Conservation (phyloP, 352 stramenopile species). For the Aphanomyces euteiches region DNA sequence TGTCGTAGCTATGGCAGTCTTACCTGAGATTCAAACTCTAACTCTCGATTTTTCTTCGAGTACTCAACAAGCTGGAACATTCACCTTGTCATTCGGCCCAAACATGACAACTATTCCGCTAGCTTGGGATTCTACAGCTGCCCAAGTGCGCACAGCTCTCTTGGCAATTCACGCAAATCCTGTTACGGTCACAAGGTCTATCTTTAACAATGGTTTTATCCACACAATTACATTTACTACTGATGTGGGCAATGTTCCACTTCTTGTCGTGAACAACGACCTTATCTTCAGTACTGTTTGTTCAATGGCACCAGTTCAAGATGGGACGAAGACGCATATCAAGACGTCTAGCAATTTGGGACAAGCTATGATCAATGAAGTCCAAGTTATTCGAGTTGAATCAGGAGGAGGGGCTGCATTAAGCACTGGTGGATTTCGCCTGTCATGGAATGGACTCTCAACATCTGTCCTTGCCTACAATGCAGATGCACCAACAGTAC, state of each 20-base stretch:
- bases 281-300: conserved; percentile 42
- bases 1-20: conserved; percentile 68
- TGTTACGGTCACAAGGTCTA: conserved; percentile 51
- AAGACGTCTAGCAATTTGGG: conserved; percentile 60
- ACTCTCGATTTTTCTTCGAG: conserved; percentile 68
- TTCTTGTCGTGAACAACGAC: conserved; percentile 41
- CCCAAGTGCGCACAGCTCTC: conserved; percentile 60
- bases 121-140: conserved; percentile 75
- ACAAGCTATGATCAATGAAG: conserved; percentile 57
- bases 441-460: conserved; percentile 61
- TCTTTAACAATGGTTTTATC: conserved; percentile 59
- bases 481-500: conserved; percentile 43
- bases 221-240: conserved; percentile 58
- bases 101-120: conserved; percentile 58
- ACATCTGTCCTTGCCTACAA: conserved; percentile 69
- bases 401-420: conserved; percentile 33
- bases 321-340: conserved; percentile 54
- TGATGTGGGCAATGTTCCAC: conserved; percentile 21
- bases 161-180: conserved; percentile 53
- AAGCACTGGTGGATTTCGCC: conserved; percentile 54
- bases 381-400: conserved; percentile 61
- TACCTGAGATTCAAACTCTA: conserved; percentile 79
- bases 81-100: conserved; percentile 65
- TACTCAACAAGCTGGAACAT: conserved; percentile 72
- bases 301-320: conserved; percentile 20